Evolutionary conservation across 2,329 filamentous ascomycete genomes (phyloP).

Genomic region (Aspergillus nomiae): DNA sequence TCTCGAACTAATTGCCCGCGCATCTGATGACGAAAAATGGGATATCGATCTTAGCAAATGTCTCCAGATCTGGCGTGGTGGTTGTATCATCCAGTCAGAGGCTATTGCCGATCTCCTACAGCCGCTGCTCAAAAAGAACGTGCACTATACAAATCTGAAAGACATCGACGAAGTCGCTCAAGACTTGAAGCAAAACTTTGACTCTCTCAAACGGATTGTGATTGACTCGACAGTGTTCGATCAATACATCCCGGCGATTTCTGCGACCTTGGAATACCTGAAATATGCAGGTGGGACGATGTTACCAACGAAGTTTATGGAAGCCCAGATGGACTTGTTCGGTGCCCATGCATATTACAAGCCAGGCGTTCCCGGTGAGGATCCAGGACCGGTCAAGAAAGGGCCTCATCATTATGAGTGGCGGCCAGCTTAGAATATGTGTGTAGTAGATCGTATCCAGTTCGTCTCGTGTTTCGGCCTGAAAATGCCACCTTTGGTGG

Average conservation of each 20-base stretch:
- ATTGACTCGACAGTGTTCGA: slow-evolving; percentile 58
- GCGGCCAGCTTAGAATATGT: slow-evolving; percentile 36
- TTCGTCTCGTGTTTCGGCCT: not conserved
- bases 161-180: slow-evolving; percentile 50
- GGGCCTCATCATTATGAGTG: slow-evolving; percentile 67
- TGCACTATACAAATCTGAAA: slow-evolving; percentile 39
- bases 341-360: slow-evolving; percentile 67
- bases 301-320: slow-evolving; percentile 69
- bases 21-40: slow-evolving; percentile 63
- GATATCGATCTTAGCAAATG: slow-evolving; percentile 44
- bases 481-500: too few species aligned
- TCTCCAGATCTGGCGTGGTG: slow-evolving; percentile 64
- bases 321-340: slow-evolving; percentile 72
- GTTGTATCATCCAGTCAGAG: slow-evolving; percentile 72
- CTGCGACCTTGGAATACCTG: slow-evolving; percentile 65
- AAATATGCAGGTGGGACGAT: slow-evolving; percentile 64
- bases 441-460: not conserved
- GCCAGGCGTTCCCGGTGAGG: slow-evolving; percentile 53
- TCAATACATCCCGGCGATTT: slow-evolving; percentile 62
- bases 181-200: slow-evolving; percentile 56
- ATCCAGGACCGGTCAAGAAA: slow-evolving; percentile 53
- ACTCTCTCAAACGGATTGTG: slow-evolving; percentile 58
- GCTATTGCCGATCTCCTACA: slow-evolving; percentile 63
- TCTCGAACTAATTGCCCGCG: slow-evolving; percentile 63
- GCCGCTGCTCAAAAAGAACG: slow-evolving; percentile 29